Percentiles rank a stretch among this genome's conserved stretches.
phyloP scores from a whole-genome alignment of 2,329 filamentous ascomycete genomes.

The Phaeosphaeriaceae sp. region DNA sequence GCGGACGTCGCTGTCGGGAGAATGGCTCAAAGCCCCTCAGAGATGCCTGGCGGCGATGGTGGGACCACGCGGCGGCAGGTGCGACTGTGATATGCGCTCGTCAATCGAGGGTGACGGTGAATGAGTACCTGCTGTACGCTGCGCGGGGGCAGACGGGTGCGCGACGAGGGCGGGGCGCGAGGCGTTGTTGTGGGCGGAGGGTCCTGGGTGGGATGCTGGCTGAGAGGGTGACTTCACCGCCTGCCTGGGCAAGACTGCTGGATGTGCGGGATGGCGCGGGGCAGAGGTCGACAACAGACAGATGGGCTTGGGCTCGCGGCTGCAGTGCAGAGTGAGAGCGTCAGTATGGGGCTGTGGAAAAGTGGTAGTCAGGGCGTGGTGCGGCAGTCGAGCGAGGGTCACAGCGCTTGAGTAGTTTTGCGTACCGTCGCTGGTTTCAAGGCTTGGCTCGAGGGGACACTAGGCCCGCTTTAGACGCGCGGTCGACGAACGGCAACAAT shows the following conservation, averaged over 20 bases:
- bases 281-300: slow-evolving; percentile 18
- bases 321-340: slow-evolving; percentile 31
- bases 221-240: slow-evolving; percentile 47
- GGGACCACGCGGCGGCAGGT: slow-evolving; percentile 44
- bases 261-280: slow-evolving; percentile 6
- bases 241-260: slow-evolving; percentile 31
- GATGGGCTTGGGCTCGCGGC: slow-evolving; percentile 24
- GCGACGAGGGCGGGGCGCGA: slow-evolving; percentile 35
- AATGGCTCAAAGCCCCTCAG: slow-evolving; percentile 52
- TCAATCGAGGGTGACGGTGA: slow-evolving; percentile 37
- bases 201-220: slow-evolving; percentile 44
- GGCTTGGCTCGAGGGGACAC: slow-evolving; percentile 8
- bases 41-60: slow-evolving; percentile 42
- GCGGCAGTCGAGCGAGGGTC: slow-evolving; percentile 31
- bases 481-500: slow-evolving; percentile 15
- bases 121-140: slow-evolving; percentile 37
- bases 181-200: slow-evolving; percentile 46
- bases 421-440: background rate
- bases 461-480: slow-evolving; percentile 26
- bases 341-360: slow-evolving; percentile 21
- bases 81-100: slow-evolving; percentile 28
- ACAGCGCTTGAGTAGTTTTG: slow-evolving; percentile 30
- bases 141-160: slow-evolving; percentile 38
- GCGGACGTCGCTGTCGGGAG: slow-evolving; percentile 37
- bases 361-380: slow-evolving; percentile 29